Base-by-base conservation (phyloP, 495 filamentous ascomycete genomes). In the Aspergillus haitiensis region DNA sequence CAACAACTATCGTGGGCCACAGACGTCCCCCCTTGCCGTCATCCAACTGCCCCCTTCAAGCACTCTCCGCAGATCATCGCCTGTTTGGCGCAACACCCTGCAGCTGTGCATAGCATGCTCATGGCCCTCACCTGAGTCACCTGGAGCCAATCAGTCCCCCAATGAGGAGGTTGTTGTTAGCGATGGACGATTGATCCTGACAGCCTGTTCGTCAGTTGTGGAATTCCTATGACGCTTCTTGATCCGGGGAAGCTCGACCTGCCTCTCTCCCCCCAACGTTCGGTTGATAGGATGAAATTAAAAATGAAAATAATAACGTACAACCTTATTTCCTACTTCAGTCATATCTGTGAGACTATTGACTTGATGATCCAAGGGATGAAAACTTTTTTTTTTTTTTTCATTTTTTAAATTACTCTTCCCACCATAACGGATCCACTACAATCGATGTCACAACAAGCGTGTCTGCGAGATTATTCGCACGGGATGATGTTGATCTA, bases 181-280 rank as follows among this genome's bases (percentile, higher is more conserved):
- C 37, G 3, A 5, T 46, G 7, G n/a, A 9, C 13, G 7, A 5
- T 15, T 16, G 44, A 47, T 47, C 16, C 5, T 47, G 15, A 16
- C 44, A 8, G 44, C n/a, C 10, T 21, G 15, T 47, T 47, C 16
- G 44, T 10, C 34, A 51, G 7, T 51, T 31, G 8, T 8, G 21
- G 12, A 34, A 11, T 34, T 21, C 11, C 66, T 64, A 70, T 73
- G 67, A 73, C 67, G 69, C 71, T 69, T 66, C 3, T 34, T 34
- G 31, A 51, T 51, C 66, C 70, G 66, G 69, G 64, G 67, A 63
- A 66, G 51, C 51, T 51, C 49, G 55, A 27, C 7, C 18, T 4
- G 12, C 21, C 27, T 10, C n/a, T n/a, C 37, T 40, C n/a, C 37
- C 9, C n/a, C 37, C 37, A 40, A 10, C 37, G 21, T 27, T 27